Percentiles rank a stretch among this genome's conserved stretches.
These are phyloP conservation scores for Chaetomiaceae sp. DNA, from an alignment of 2,329 filamentous ascomycete genomes.

Conservation along the genomic window DNA sequence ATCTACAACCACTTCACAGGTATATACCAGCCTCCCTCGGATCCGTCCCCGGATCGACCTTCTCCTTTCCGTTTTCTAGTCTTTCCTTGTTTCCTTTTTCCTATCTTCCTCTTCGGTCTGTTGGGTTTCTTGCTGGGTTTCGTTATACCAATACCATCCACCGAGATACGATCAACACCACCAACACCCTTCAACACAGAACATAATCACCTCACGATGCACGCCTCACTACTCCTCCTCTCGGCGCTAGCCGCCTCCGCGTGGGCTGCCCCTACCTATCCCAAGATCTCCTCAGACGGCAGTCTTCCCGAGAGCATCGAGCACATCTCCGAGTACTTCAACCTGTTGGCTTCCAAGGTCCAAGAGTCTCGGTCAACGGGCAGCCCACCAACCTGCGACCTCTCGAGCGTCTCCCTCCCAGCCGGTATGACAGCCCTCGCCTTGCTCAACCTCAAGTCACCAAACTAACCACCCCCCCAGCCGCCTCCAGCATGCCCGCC, in stretches of 20 bases:
- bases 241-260: slow-evolving; percentile 44
- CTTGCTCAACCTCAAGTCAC: background rate
- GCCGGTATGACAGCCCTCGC: slow-evolving; percentile 37
- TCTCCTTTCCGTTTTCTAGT: slow-evolving; percentile 17
- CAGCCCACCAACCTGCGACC: slow-evolving; percentile 47
- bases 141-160: slow-evolving; percentile 8
- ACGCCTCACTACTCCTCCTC: slow-evolving; percentile 43
- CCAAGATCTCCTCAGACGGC: slow-evolving; percentile 37
- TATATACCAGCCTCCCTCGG: slow-evolving; percentile 20
- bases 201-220: slow-evolving; percentile 38
- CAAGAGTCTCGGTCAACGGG: slow-evolving; percentile 42
- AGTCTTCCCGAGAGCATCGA: slow-evolving; percentile 38
- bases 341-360: slow-evolving; percentile 53
- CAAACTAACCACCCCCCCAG: slow-evolving; percentile 17
- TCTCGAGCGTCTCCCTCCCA: slow-evolving; percentile 50
- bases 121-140: slow-evolving; percentile 15
- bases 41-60: slow-evolving; percentile 17
- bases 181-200: background rate
- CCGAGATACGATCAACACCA: background rate
- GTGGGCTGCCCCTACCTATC: slow-evolving; percentile 45
- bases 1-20: slow-evolving; percentile 12
- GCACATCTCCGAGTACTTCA: slow-evolving; percentile 58
- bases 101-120: slow-evolving; percentile 14
- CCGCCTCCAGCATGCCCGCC: slow-evolving; percentile 45
- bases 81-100: slow-evolving; percentile 17